Evolutionary conservation across 2,329 filamentous ascomycete genomes (phyloP), one percentile per base, ranked within the genome.

Genomic region (Verticillium nonalfalfae): DNA sequence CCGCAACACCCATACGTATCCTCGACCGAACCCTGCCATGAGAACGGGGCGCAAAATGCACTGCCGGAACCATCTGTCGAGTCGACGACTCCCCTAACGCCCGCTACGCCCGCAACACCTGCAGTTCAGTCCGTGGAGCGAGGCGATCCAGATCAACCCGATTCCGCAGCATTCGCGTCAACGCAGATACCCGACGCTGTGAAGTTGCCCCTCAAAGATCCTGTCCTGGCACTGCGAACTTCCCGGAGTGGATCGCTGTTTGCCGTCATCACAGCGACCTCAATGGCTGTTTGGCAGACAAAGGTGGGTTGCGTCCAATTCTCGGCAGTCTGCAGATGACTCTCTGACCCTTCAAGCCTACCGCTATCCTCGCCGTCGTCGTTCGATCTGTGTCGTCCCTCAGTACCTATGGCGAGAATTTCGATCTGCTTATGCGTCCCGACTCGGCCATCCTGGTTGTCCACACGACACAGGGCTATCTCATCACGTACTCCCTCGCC

Each of bases 271-370:
- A 97, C 94, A 1, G 79, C 85, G 5, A 90, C 90, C 1, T 90
- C 90, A 13, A 86, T 99, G 73, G 92, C 90, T n/a, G 83, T 99
- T 67, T 99, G 95, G 95, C 95, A 99, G 78, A 94, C 91, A 60
- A 94, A 94, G 84, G 92, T 93, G 81, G 63, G 80, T 69, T 54
- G 35, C 56, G 57, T 59, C 54, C 7, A 54, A 18, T 57, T 33
- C 59, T 38, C 36, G 31, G 59, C 39, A 26, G 56, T 35, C 31
- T 45, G 59, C 60, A 59, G 57, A 45, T 45, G 50, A 15, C 58
- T 57, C 61, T 56, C 60, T 61, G 61, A 58, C 40, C 60, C 18
- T 14, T 15, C 35, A 62, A 97, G 90, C 95, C 95, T 57, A 93
- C 92, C 60, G 93, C 93, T 31, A 86, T 97, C 35, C 84, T 98